Evolutionary conservation across 2,329 filamentous ascomycete genomes (phyloP).

Genomic region (Xylariaceae sp.): DNA sequence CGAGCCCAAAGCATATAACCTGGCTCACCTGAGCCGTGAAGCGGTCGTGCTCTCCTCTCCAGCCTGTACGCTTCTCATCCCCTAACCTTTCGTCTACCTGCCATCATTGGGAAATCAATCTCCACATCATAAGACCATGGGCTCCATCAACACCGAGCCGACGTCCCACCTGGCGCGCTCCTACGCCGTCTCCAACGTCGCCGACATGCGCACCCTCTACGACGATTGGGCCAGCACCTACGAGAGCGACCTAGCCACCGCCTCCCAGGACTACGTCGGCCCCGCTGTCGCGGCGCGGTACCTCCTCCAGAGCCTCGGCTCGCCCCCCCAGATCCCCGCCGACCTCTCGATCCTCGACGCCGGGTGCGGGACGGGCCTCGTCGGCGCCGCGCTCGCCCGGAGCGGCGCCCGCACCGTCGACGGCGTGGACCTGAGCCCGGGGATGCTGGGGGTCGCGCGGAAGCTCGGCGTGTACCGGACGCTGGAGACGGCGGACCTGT

Average conservation of each 20-base stretch:
- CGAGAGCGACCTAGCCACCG: constrained; percentile 28
- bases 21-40: too few species aligned
- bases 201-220: constrained; percentile 22
- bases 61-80: too few species aligned
- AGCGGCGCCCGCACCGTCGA: constrained; percentile 42
- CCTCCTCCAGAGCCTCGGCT: too few species aligned
- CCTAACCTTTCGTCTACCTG: too few species aligned
- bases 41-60: too few species aligned
- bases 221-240: constrained; percentile 33
- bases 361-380: constrained; percentile 53
- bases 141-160: too few species aligned
- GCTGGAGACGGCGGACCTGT: constrained; percentile 43
- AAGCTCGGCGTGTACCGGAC: constrained; percentile 42
- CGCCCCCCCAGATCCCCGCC: constrained; percentile 28
- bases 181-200: too few species aligned
- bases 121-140: too few species aligned
- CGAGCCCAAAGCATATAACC: too few species aligned
- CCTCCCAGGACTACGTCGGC: constrained; percentile 37
- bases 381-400: constrained; percentile 41
- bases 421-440: constrained; percentile 47
- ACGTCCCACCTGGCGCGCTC: too few species aligned
- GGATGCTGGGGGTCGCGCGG: constrained; percentile 50
- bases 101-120: too few species aligned
- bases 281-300: constrained; percentile 32
- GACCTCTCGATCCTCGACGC: constrained; percentile 41